Evolutionary conservation across 2,329 filamentous ascomycete species (phyloP).

Genomic region (Metarhizium guizhouense): DNA sequence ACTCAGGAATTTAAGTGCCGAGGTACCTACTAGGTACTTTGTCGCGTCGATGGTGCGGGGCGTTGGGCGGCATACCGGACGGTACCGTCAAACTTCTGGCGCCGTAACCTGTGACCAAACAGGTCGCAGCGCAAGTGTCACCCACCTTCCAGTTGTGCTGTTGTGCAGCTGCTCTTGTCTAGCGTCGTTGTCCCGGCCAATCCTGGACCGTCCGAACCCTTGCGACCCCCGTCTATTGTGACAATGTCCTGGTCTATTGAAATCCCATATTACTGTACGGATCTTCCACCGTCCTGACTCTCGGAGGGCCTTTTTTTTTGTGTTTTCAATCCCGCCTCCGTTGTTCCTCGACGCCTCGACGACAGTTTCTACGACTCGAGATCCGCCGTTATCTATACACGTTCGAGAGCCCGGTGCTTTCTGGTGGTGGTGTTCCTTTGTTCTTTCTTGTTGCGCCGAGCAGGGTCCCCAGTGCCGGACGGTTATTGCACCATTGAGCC

Average conservation of each 20-base stretch:
- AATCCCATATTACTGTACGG: background rate
- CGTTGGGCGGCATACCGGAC: too few species aligned
- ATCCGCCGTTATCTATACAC: background rate
- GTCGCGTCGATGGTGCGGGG: too few species aligned
- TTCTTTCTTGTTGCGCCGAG: background rate
- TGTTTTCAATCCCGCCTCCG: too few species aligned
- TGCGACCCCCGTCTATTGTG: background rate
- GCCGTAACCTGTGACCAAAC: too few species aligned
- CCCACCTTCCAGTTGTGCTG: too few species aligned
- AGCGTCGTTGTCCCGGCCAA: background rate
- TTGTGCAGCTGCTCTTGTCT: too few species aligned
- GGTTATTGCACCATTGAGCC: slow-evolving; percentile 5
- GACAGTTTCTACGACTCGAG: background rate
- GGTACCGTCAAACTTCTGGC: too few species aligned
- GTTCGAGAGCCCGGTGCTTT: slow-evolving; percentile 4
- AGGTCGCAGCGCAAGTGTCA: too few species aligned
- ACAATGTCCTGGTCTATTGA: background rate
- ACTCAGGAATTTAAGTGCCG: too few species aligned
- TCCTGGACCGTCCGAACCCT: background rate
- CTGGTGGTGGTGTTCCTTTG: background rate
- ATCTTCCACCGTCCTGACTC: background rate
- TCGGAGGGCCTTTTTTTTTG: too few species aligned
- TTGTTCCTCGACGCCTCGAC: background rate
- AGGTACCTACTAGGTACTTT: too few species aligned
- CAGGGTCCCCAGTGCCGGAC: background rate